These are phyloP conservation scores for Trypanosoma caninum DNA, from an alignment of 208 protist species.

Conservation along the genomic window DNA sequence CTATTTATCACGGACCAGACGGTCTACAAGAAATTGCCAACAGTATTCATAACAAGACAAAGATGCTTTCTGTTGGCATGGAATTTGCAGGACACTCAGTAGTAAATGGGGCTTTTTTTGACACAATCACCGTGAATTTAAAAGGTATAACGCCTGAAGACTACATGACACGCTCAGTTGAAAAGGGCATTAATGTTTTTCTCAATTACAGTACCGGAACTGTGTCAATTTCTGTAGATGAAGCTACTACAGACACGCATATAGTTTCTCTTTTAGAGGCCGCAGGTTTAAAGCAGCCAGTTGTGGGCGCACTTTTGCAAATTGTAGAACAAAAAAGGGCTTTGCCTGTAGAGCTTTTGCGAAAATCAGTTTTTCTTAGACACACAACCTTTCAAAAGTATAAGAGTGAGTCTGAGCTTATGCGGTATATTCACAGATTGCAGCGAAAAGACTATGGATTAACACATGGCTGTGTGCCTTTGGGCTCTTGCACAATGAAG, in stretches of 20 bases:
- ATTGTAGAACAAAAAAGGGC: constrained; percentile 38
- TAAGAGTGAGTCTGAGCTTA: constrained; percentile 95
- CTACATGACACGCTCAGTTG: constrained; percentile 51
- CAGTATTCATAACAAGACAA: constrained; percentile 84
- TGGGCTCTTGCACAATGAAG: constrained; percentile 99
- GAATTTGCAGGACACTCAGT: constrained; percentile 64
- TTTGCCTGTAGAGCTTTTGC: constrained; percentile 46
- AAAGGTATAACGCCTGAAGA: constrained; percentile 44
- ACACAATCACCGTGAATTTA: constrained; percentile 84
- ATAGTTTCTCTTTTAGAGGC: constrained; percentile 72
- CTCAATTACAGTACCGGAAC: constrained; percentile 40
- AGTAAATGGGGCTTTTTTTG: constrained; percentile 79
- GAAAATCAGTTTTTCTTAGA: constrained; percentile 84
- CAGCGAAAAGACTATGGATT: constrained; percentile 95
- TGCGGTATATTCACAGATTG: constrained; percentile 96
- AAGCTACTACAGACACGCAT: constrained; percentile 87
- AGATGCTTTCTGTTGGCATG: constrained; percentile 81
- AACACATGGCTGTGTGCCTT: constrained; percentile 95
- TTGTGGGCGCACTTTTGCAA: constrained; percentile 36
- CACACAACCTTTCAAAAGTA: constrained; percentile 95
- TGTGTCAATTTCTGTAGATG: constrained; percentile 92
- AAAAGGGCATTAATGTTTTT: constrained; percentile 92
- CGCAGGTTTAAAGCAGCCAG: constrained; percentile 56
- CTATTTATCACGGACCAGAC: constrained; percentile 96
- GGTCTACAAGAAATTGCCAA: constrained; percentile 92